Base-by-base conservation (phyloP, 495 filamentous ascomycete species). In the Aspergillus campestris region DNA sequence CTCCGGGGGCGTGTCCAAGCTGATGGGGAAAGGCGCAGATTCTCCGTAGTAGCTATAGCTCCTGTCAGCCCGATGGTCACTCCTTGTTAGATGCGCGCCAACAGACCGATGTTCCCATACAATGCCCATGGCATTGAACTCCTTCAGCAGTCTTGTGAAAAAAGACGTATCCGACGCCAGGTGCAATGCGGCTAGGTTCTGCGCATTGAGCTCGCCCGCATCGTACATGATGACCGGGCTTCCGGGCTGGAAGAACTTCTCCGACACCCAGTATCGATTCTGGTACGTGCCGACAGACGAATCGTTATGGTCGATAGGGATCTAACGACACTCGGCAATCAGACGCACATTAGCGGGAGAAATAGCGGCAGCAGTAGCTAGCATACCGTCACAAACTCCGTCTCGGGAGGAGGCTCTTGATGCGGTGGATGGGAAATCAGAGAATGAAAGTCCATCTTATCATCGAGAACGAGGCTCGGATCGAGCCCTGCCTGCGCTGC, bases 101-200 rank as follows among this genome's bases (percentile, higher is more conserved):
- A 56, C 64, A 39, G 30, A 80, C 69, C 77, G 58, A 48, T 81
- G 78, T 51, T 81, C 78, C 77, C 77, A 81, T 1, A 72, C 57
- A 31, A 81, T 75, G 1, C 75, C 78, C 30, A 81, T 62, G 0
- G 66, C 78, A 9, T 64, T 57, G 40, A 77, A 72, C 29, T 74
- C 62, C 34, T 67, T 44, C 14, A 80, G 54, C 33, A 74, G 47
- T 29, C 62, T 45, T 10, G 52, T 57, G 38, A 79, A 71, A 44
- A 73, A 70, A 1, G 64, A 66, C n/a, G 49, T 43, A 1, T 53
- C 50, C 30, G 68, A 69, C 18, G 59, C 63, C 37, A 80, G 49
- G 39, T 63, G 52, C 5, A 38, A 18, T 32, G 53, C 37, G 8
- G 58, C 59, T 5, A 51, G 33, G 0, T 12, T 28, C 34, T 65